These are phyloP conservation scores for Achlya hypogyna DNA, from an alignment of 352 stramenopile genomes.

Conservation along the genomic window DNA sequence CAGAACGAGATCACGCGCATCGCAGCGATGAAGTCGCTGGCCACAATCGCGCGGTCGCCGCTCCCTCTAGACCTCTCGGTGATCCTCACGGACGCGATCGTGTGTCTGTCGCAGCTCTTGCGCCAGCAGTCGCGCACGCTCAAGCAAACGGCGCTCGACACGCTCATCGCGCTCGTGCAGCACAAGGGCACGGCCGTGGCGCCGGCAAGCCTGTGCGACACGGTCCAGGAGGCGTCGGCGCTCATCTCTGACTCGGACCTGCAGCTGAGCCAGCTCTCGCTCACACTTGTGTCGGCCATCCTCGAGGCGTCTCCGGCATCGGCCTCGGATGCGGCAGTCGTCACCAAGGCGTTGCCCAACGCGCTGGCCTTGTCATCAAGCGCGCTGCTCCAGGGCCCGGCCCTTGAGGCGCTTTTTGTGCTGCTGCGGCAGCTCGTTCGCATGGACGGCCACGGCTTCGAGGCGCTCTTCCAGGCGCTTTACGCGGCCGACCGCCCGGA, in stretches of 20 bases:
- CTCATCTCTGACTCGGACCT: conserved; percentile 95
- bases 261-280: conserved; percentile 91
- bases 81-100: conserved; percentile 84
- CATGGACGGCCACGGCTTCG: conserved; percentile 67
- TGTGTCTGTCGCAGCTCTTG: conserved; percentile 86
- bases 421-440: conserved; percentile 67
- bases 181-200: conserved; percentile 62
- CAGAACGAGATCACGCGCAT: conserved; percentile 98
- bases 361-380: conserved; percentile 85
- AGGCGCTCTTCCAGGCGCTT: conserved; percentile 79
- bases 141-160: conserved; percentile 90
- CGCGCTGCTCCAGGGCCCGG: conserved; percentile 86
- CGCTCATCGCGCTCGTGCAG: conserved; percentile 86
- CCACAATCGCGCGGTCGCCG: conserved; percentile 78
- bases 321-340: conserved; percentile 44
- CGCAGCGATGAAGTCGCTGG: conserved; percentile 94
- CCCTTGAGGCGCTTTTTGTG: conserved; percentile 47
- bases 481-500: conserved; percentile 40
- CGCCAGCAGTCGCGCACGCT: conserved; percentile 92
- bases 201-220: conserved; percentile 72
- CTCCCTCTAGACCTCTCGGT: conserved; percentile 84
- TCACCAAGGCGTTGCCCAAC: conserved; percentile 63
- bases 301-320: conserved; percentile 55
- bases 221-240: conserved; percentile 84
- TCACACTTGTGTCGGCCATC: conserved; percentile 79